A percentile compares a stretch with the other conserved stretches of the same genome.
phyloP scores from a whole-genome alignment of 495 filamentous ascomycete species.

The Penicillium pulvis region DNA sequence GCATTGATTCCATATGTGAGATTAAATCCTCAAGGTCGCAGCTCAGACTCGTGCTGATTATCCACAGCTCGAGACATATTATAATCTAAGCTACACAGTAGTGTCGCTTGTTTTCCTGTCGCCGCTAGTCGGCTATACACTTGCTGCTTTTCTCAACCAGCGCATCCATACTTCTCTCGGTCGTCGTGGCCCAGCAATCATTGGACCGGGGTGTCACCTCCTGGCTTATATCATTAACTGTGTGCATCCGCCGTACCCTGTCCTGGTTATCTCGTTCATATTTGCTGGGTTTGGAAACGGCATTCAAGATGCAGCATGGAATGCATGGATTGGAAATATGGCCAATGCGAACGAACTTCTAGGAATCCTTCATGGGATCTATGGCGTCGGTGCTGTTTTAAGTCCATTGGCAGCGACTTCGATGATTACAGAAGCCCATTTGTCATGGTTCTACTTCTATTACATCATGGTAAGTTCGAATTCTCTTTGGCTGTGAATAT shows the following conservation, averaged over 20 bases:
- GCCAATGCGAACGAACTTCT: constrained; percentile 61
- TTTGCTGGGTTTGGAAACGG: constrained; percentile 66
- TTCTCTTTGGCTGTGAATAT: background rate
- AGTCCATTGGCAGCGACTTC: constrained; percentile 59
- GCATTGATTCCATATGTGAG: constrained; percentile 62
- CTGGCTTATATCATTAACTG: constrained; percentile 63
- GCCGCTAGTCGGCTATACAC: constrained; percentile 59
- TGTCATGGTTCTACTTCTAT: constrained; percentile 62
- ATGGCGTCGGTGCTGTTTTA: constrained; percentile 59
- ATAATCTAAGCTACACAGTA: constrained; percentile 57
- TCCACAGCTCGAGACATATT: constrained; percentile 58
- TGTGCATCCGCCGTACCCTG: constrained; percentile 61
- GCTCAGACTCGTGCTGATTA: background rate
- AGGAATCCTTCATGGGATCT: constrained; percentile 59
- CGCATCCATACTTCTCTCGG: constrained; percentile 61
- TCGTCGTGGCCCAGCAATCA: constrained; percentile 71
- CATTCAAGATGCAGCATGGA: constrained; percentile 64
- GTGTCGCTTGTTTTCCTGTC: constrained; percentile 67
- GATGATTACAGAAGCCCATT: constrained; percentile 49
- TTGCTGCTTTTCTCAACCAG: constrained; percentile 60
- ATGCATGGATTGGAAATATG: constrained; percentile 66
- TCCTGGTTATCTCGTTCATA: constrained; percentile 57
- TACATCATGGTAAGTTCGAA: constrained; percentile 56
- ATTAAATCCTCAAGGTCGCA: background rate
- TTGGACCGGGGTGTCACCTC: constrained; percentile 65